Percentiles rank a stretch among this genome's conserved stretches.
These are phyloP conservation scores for Hypoxylon sp. DNA, from an alignment of 2,329 filamentous ascomycete genomes.

Conservation along the genomic window DNA sequence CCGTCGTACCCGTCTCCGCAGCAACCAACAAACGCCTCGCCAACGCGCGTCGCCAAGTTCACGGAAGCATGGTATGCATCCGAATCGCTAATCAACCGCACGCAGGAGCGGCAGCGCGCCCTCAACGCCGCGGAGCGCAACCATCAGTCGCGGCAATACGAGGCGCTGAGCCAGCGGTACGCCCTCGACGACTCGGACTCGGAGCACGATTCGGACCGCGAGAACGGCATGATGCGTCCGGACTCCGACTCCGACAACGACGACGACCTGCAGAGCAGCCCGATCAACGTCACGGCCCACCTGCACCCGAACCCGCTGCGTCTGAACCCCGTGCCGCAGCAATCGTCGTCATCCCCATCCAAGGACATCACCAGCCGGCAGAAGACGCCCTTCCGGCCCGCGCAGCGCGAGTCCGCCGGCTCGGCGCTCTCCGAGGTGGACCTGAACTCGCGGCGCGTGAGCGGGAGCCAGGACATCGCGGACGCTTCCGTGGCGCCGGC, in stretches of 20 bases:
- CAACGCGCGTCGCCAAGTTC: slow-evolving; percentile 62
- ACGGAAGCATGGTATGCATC: slow-evolving; percentile 70
- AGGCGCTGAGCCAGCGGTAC: slow-evolving; percentile 63
- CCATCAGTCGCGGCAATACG: slow-evolving; percentile 57
- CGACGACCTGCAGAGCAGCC: slow-evolving; percentile 49
- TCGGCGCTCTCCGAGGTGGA: slow-evolving; percentile 62
- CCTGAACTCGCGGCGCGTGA: slow-evolving; percentile 61
- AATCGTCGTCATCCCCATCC: slow-evolving; percentile 2
- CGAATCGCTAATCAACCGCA: slow-evolving; percentile 68
- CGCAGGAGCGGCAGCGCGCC: slow-evolving; percentile 66
- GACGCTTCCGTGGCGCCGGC: slow-evolving; percentile 56
- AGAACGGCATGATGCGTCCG: slow-evolving; percentile 49
- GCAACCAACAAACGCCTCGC: slow-evolving; percentile 53
- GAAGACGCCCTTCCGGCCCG: slow-evolving; percentile 54
- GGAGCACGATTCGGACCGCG: slow-evolving; percentile 42
- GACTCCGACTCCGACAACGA: slow-evolving; percentile 57
- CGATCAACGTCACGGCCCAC: slow-evolving; percentile 41
- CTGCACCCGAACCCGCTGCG: slow-evolving; percentile 68
- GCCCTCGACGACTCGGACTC: slow-evolving; percentile 51
- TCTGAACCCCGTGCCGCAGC: slow-evolving; percentile 61
- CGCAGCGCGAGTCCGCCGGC: slow-evolving; percentile 28
- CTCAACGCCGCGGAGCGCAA: slow-evolving; percentile 56
- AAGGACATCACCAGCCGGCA: slow-evolving; percentile 30
- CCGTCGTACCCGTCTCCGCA: slow-evolving; percentile 39
- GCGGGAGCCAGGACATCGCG: slow-evolving; percentile 63